Conservation (phyloP, 1,284 basidiomycete genomes). For the Papiliotrema terrestris region DNA sequence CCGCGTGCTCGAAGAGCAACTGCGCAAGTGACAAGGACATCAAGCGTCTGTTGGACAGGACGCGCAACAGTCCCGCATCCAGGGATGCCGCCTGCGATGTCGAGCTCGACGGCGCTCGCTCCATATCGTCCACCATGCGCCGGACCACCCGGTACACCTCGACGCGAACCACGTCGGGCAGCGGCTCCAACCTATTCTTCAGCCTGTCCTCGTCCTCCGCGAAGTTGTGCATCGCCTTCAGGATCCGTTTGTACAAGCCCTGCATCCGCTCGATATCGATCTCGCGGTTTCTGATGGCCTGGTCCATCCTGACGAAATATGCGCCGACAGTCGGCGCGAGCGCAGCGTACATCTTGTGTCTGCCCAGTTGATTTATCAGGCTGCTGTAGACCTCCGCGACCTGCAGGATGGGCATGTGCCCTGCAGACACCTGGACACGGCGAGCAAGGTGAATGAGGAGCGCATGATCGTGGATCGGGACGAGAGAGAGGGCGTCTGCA, state of each 20-base stretch:
- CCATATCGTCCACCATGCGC: neutral
- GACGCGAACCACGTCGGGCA: neutral
- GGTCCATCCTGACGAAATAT: neutral
- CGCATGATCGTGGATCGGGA: no score
- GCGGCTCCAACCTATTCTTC: neutral
- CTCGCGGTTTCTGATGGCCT: neutral
- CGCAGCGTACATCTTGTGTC: neutral
- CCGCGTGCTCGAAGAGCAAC: neutral
- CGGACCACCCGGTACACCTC: neutral
- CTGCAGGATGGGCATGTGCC: neutral
- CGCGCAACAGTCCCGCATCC: neutral
- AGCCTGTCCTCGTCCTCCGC: neutral
- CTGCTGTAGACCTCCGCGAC: neutral
- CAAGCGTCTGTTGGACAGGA: neutral
- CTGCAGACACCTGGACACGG: neutral
- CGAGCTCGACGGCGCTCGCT: neutral
- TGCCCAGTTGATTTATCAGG: neutral
- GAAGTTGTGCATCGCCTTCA: neutral
- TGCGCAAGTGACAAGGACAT: neutral
- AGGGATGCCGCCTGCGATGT: neutral
- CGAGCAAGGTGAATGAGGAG: no score
- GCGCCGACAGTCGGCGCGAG: neutral
- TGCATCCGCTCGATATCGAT: neutral
- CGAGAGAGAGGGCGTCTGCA: no score
- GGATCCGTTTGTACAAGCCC: neutral